Percentiles rank a stretch among this genome's conserved stretches.
These are phyloP conservation scores for Coprinopsis strossmayeri DNA, from an alignment of 768 basidiomycete genomes.

Conservation along the genomic window DNA sequence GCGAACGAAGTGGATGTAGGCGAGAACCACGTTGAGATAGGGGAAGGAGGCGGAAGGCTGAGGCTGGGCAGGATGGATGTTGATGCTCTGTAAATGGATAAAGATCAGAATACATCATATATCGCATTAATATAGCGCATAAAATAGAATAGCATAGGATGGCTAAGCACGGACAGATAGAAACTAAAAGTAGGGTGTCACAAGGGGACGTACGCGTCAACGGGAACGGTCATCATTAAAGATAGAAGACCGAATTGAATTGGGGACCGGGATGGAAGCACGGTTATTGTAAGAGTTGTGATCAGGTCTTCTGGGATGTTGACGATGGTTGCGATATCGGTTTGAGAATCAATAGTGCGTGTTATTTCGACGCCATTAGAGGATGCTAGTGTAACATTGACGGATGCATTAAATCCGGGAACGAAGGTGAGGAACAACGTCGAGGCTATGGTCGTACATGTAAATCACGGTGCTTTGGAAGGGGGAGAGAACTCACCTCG, in stretches of 20 bases:
- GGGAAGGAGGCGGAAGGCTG: slow-evolving; percentile 28
- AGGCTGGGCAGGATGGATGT: slow-evolving; percentile 28
- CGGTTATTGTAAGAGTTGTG: slow-evolving; percentile 9
- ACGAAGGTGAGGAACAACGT: slow-evolving; percentile 6
- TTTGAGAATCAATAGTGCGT: slow-evolving; percentile 4
- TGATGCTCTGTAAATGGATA: slow-evolving; percentile 12
- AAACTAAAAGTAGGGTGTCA: neutral
- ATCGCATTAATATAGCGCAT: too few species aligned
- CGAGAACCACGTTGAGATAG: slow-evolving; percentile 26
- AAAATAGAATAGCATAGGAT: neutral
- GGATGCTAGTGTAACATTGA: slow-evolving; percentile 8
- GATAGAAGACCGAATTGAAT: slow-evolving; percentile 7
- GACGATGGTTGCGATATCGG: slow-evolving; percentile 7
- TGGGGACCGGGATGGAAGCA: slow-evolving; percentile 3
- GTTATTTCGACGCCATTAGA: slow-evolving; percentile 7
- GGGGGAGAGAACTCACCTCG: slow-evolving; percentile 29
- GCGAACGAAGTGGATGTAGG: slow-evolving; percentile 12
- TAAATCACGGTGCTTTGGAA: neutral
- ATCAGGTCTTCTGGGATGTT: slow-evolving; percentile 4
- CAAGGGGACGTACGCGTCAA: slow-evolving; percentile 5
- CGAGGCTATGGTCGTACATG: neutral
- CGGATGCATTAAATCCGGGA: neutral
- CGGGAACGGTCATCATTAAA: slow-evolving; percentile 6
- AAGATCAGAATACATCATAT: neutral
- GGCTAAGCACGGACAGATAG: neutral